Conservation (phyloP, 2,329 filamentous ascomycete species). For the Cercospora canescens region DNA sequence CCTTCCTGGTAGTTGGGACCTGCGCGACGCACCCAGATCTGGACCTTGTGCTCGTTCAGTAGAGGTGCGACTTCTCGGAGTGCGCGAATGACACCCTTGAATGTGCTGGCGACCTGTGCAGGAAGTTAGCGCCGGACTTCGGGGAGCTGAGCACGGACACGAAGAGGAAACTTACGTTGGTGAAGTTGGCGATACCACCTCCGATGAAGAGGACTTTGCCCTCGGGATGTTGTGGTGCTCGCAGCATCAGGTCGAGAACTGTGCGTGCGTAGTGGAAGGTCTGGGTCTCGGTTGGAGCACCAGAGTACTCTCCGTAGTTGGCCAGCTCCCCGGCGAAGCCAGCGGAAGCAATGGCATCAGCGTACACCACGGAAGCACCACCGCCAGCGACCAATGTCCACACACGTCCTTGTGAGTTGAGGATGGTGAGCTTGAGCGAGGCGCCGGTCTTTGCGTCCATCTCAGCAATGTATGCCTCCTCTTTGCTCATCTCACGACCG, state of each 20-base stretch:
- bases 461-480: constrained; percentile 98
- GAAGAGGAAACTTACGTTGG: constrained; percentile 64
- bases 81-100: constrained; percentile 99
- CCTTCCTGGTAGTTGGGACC: constrained; percentile 99
- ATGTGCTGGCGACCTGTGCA: constrained; percentile 76
- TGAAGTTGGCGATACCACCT: constrained; percentile 99
- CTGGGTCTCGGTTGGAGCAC: constrained; percentile 96
- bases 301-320: constrained; percentile 99
- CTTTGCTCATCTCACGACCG: constrained; percentile 96
- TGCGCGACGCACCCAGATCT: constrained; percentile 91
- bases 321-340: constrained; percentile 95
- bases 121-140: constrained; percentile 18
- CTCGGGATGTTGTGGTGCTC: constrained; percentile 77
- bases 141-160: not conserved
- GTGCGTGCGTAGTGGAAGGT: constrained; percentile 99
- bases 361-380: constrained; percentile 98
- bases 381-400: constrained; percentile 99
- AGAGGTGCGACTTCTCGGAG: constrained; percentile 84
- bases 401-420: constrained; percentile 87
- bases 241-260: constrained; percentile 95
- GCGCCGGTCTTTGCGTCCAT: constrained; percentile 99
- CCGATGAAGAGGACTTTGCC: constrained; percentile 99
- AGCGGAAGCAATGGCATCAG: constrained; percentile 94
- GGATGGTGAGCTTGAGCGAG: constrained; percentile 94
- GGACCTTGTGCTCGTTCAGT: constrained; percentile 92